A percentile compares a stretch with the other conserved stretches of the same genome.
These are phyloP conservation scores for Termitomyces heimii DNA, from an alignment of 768 basidiomycete genomes.

Conservation along the genomic window DNA sequence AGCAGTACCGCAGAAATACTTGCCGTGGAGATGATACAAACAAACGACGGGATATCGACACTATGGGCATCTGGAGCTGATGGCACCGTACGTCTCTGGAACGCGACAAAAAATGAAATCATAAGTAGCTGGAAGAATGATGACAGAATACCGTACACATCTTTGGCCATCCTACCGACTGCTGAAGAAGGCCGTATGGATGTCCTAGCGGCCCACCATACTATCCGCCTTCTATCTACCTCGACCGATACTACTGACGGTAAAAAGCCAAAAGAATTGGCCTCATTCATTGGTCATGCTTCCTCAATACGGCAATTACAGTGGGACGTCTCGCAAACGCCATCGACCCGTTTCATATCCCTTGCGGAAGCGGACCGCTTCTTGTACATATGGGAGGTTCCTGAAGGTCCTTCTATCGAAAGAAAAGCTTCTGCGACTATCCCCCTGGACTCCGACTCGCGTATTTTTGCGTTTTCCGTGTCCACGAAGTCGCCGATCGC, in stretches of 20 bases:
- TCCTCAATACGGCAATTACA: slow-evolving; percentile 45
- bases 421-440: slow-evolving; percentile 55
- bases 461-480: slow-evolving; percentile 31
- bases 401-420: slow-evolving; percentile 31
- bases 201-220: slow-evolving; percentile 55
- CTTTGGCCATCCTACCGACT: slow-evolving; percentile 38
- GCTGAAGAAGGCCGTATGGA: slow-evolving; percentile 32
- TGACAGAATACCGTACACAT: slow-evolving; percentile 53
- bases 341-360: slow-evolving; percentile 47
- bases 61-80: slow-evolving; percentile 59
- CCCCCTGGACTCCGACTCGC: slow-evolving; percentile 60
- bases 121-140: slow-evolving; percentile 50
- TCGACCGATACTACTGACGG: slow-evolving; percentile 19
- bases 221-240: slow-evolving; percentile 46
- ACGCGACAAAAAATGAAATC: slow-evolving; percentile 42
- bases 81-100: slow-evolving; percentile 52
- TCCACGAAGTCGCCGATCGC: slow-evolving; percentile 17
- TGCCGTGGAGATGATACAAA: slow-evolving; percentile 33
- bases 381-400: slow-evolving; percentile 55
- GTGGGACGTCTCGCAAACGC: slow-evolving; percentile 41
- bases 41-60: slow-evolving; percentile 21
- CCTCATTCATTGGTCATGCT: slow-evolving; percentile 61
- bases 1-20: slow-evolving; percentile 49
- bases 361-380: slow-evolving; percentile 59
- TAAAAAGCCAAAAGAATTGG: slow-evolving; percentile 38